phyloP scores from a whole-genome alignment of 345 rosid species.

The Cardamine chenopodiifolia region DNA sequence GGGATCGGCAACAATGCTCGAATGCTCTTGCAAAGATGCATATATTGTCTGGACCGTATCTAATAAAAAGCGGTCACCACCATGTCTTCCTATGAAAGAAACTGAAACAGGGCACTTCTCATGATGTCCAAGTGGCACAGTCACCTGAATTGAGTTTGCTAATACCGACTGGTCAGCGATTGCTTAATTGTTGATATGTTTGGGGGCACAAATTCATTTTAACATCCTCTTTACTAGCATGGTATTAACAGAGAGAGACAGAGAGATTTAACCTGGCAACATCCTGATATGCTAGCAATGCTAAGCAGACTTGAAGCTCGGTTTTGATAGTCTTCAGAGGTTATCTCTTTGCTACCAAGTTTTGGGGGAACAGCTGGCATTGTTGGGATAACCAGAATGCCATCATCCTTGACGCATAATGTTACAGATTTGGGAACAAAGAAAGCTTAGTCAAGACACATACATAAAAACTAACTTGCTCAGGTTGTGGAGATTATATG shows the following conservation, averaged over 20 bases:
- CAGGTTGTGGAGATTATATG: neutral
- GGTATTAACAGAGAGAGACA: constrained; percentile 2
- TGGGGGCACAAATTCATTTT: constrained; percentile 5
- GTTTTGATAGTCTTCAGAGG: constrained; percentile 69
- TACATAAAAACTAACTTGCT: constrained; percentile 6
- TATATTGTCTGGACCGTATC: constrained; percentile 75
- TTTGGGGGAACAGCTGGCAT: constrained; percentile 77
- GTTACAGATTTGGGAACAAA: constrained; percentile 16
- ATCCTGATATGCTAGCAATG: constrained; percentile 91
- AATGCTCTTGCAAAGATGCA: constrained; percentile 69
- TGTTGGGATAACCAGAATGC: constrained; percentile 87
- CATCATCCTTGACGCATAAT: constrained; percentile 68
- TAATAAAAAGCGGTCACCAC: constrained; percentile 86
- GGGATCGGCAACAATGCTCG: constrained; percentile 51
- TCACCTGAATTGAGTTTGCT: constrained; percentile 52
- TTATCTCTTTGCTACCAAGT: constrained; percentile 76
- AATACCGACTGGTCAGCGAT: constrained; percentile 11
- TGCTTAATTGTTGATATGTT: neutral
- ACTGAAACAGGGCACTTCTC: constrained; percentile 79
- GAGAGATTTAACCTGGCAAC: constrained; percentile 77
- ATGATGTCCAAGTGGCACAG: constrained; percentile 71
- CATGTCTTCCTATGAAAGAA: constrained; percentile 78
- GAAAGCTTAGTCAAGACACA: constrained; percentile 16
- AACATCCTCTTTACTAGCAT: constrained; percentile 18
- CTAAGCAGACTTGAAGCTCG: constrained; percentile 65